Percentiles rank a stretch among this genome's conserved stretches.
Conservation (phyloP, 805 yeast genomes). For the Lipomyces japonicus region DNA sequence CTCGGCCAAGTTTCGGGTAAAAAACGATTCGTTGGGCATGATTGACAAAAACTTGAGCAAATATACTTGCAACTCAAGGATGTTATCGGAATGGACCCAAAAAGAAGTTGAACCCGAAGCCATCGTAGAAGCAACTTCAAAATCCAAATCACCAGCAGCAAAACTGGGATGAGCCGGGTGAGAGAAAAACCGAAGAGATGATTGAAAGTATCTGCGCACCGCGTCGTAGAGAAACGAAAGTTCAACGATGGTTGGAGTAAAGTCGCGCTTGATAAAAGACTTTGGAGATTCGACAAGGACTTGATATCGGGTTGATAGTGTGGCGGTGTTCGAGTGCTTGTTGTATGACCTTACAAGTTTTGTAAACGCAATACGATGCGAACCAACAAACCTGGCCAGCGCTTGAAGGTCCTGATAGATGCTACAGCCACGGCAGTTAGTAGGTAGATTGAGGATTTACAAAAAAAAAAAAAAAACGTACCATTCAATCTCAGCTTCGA, state of each 20-base stretch:
- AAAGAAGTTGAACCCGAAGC: conserved; percentile 41
- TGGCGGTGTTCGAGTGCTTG: conserved; percentile 43
- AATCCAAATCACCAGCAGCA: conserved; percentile 35
- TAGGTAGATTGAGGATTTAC: not conserved
- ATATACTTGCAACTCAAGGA: conserved; percentile 50
- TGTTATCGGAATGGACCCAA: conserved; percentile 59
- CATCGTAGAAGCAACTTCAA: conserved; percentile 35
- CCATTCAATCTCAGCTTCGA: conserved; percentile 25
- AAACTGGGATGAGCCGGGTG: conserved; percentile 14
- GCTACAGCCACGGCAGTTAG: conserved; percentile 40
- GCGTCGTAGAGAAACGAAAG: conserved; percentile 54
- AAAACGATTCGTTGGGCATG: conserved; percentile 25
- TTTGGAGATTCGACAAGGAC: conserved; percentile 44
- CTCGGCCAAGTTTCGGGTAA: conserved; percentile 12
- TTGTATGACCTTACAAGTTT: conserved; percentile 69
- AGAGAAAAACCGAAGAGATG: conserved; percentile 20
- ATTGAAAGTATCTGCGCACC: conserved; percentile 36
- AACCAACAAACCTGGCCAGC: conserved; percentile 62
- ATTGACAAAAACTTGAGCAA: conserved; percentile 44
- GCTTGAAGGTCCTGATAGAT: conserved; percentile 56
- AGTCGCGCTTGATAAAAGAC: conserved; percentile 59
- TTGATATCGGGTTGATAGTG: conserved; percentile 33
- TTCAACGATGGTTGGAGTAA: conserved; percentile 59
- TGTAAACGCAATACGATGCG: conserved; percentile 52
- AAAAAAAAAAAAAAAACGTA: conserved; percentile 1